Base-by-base conservation (phyloP, 495 filamentous ascomycete species). In the Penicillium malachiteum region DNA sequence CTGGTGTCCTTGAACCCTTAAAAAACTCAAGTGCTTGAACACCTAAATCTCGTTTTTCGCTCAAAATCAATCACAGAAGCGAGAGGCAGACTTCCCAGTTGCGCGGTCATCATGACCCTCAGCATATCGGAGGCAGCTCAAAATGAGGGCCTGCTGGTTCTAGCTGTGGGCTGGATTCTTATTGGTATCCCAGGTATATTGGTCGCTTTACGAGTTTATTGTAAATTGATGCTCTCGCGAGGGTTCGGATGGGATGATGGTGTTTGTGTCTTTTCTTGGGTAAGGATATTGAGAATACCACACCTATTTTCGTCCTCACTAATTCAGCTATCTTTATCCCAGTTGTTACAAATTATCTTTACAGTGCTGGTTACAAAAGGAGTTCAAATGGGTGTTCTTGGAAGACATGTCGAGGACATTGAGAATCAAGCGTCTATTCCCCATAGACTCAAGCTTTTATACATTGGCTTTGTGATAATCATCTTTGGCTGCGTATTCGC, bases 401-500 rank as follows among this genome's bases (percentile, higher is more conserved):
- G 58, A 3, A 53, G 41, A 41, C 58, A 60, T n/a, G 39, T 54
- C n/a, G 35, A 48, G 4, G 34, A 49, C 0, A 60, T 60, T 8
- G 38, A 49, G 35, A 34, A 56, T 12, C 42, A 11, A 33, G 17
- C 32, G 2, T 31, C 40, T 3, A 35, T 60, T 8, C 50, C 58
- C 2, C 48, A 54, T 3, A 49, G 50, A 3, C 50, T 63, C 11
- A 59, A 63, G 48, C 54, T 63, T 1, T 30, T 64, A 7, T 64
- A 64, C 41, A 64, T 64, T 26, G 40, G 50, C 6, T 55, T 56
- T 41, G 54, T 57, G 37, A 51, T 61, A 13, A 38, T 57, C 5
- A 64, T 67, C 35, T 54, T 67, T 31, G 58, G 58, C 4, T 67
- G 61, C 13, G 61, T 64, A 4, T 39, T 64, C 12, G 59, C 60